phyloP scores from a whole-genome alignment of 1,284 basidiomycete genomes.

The Heterobasidion parviporum region DNA sequence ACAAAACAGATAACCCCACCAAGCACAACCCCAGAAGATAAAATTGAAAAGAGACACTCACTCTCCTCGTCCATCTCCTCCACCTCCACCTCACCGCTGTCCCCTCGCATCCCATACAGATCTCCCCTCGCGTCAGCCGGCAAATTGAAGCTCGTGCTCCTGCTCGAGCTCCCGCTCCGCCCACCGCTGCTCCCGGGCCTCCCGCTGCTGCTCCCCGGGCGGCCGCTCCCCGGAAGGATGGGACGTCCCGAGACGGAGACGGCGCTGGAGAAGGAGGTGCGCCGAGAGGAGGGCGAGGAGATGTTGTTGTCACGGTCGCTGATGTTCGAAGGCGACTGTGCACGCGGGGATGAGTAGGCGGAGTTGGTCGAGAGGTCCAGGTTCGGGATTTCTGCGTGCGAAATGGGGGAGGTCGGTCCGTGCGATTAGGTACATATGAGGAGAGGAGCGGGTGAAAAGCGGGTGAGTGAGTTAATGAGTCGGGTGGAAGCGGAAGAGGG shows the following conservation, averaged over 20 bases:
- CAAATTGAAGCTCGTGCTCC: conserved; percentile 78
- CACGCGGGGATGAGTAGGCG: conserved; percentile 13
- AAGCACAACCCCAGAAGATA: neutral
- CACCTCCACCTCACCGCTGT: conserved; percentile 49
- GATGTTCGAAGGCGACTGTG: conserved; percentile 14
- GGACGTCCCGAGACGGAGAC: neutral
- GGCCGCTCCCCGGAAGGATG: neutral
- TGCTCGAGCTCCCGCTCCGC: conserved; percentile 46
- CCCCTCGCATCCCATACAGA: conserved; percentile 30
- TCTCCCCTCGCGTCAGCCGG: conserved; percentile 58
- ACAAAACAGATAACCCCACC: neutral
- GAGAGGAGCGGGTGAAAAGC: neutral
- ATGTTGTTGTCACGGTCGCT: conserved; percentile 31
- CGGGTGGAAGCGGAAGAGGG: neutral
- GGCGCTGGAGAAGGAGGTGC: conserved; percentile 61
- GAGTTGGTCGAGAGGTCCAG: conserved; percentile 7
- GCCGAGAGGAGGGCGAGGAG: conserved; percentile 67
- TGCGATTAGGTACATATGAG: neutral
- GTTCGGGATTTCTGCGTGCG: conserved; percentile 1
- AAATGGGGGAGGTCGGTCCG: neutral
- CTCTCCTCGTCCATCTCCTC: conserved; percentile 87
- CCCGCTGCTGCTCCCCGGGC: neutral
- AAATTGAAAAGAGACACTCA: conserved; percentile 27
- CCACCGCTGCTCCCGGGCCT: neutral
- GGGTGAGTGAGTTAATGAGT: neutral